Evolutionary conservation across 495 filamentous ascomycete genomes (phyloP).

Genomic region (Neurospora hispaniola): DNA sequence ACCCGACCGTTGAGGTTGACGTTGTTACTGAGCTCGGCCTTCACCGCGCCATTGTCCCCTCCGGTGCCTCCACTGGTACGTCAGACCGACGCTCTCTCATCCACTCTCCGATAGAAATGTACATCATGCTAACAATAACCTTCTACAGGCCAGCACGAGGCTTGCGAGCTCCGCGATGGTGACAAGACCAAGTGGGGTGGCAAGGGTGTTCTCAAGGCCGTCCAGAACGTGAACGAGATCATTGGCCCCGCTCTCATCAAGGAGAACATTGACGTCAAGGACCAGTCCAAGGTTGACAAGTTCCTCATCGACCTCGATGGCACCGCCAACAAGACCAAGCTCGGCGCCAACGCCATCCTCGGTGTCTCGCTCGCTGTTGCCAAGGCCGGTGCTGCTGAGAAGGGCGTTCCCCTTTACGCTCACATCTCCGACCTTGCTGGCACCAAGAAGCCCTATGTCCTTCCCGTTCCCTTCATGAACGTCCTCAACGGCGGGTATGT

Average conservation of each 20-base stretch:
- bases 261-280: conserved; percentile 90
- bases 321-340: conserved; percentile 92
- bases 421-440: conserved; percentile 98
- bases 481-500: conserved; percentile 87
- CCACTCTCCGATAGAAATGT: not conserved
- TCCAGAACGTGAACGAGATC: conserved; percentile 87
- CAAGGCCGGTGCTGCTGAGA: conserved; percentile 98
- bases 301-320: conserved; percentile 96
- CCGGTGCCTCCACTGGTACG: conserved; percentile 91
- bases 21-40: conserved; percentile 93
- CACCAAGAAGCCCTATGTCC: conserved; percentile 99
- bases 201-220: conserved; percentile 94
- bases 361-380: conserved; percentile 93
- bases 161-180: conserved; percentile 95
- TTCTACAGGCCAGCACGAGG: conserved; percentile 82
- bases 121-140: conserved; percentile 7
- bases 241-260: conserved; percentile 91
- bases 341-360: conserved; percentile 97
- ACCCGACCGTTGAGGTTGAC: conserved; percentile 88
- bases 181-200: conserved; percentile 96
- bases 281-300: conserved; percentile 84
- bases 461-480: conserved; percentile 99
- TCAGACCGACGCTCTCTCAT: conserved; percentile 9
- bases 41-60: conserved; percentile 97
- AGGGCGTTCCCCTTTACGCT: conserved; percentile 92